Base-by-base conservation (phyloP, 129 eudicot species). In the Arctium minus region DNA sequence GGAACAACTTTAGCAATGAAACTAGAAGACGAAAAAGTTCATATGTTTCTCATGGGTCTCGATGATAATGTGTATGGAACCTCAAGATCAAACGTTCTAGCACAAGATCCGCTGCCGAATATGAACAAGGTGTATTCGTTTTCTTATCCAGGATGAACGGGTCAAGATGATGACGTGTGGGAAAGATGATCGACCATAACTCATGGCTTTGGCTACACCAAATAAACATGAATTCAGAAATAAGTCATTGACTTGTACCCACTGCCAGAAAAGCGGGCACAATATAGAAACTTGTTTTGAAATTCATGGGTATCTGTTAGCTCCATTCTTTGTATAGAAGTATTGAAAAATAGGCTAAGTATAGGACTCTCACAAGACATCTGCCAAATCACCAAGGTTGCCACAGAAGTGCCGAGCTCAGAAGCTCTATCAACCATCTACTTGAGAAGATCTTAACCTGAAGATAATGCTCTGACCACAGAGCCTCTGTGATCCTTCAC, bases 11-110 rank as follows among this genome's bases (percentile, higher is more conserved):
- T 73, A 1, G 15, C 35, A 73, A 73, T 39, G 77, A 73, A 73
- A 73, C 35, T 39, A 39, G 77, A 72, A 39, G 77, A 73, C 12
- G 56, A 73, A 9, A 73, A 73, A 73, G 62, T 22, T 0, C 77
- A 73, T 73, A 73, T 42, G 5, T 38, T 73, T 40, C 62, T 73
- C 33, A n/a, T 40, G 33, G 77, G 77, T 2, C 36, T 73, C 2
- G 17, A 73, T 39, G 77, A 73, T 35, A 73, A 73, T n/a, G 6
- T 73, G 62, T 73, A 73, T 40, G 77, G 77, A 73, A 39, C 42
- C 2, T 1, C 62, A 73, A 73, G n/a, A 11, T 48, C n/a, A 18
- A 73, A 22, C 12, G 2, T 48, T 48, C 60, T 48, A 12, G 60
- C 60, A 48, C 60, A 48, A 48, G 60, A 48, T 48, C 15, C 56